phyloP scores from a whole-genome alignment of 495 filamentous ascomycete genomes.

The Aspergillus sclerotioniger region DNA sequence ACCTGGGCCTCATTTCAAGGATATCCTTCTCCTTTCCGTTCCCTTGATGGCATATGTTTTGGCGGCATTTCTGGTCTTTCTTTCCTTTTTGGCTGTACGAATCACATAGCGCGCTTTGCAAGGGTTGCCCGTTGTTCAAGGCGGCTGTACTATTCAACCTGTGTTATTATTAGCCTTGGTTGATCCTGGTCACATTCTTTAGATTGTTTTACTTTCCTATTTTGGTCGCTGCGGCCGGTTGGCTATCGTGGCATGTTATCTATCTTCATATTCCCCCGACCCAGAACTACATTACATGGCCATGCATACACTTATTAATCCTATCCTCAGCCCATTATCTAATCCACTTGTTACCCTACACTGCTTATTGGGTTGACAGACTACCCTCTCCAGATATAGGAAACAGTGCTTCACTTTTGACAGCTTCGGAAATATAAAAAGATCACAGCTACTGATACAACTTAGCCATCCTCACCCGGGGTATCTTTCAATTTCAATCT shows the following conservation, averaged over 20 bases:
- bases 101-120: not conserved
- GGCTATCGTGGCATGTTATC: not conserved
- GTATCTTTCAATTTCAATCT: no score
- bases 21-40: not conserved
- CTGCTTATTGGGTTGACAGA: no score
- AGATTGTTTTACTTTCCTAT: slow-evolving; percentile 15
- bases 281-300: not conserved
- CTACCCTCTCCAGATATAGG: no score
- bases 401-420: no score
- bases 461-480: not conserved
- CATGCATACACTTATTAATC: not conserved
- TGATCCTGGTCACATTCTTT: slow-evolving; percentile 9
- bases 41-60: not conserved
- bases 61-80: slow-evolving; percentile 8
- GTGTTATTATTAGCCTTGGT: not conserved
- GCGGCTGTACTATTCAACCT: not conserved
- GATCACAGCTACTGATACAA: no score
- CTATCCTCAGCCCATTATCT: no score
- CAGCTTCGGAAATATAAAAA: no score
- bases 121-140: not conserved
- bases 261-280: slow-evolving; percentile 1
- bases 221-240: slow-evolving; percentile 10
- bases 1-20: not conserved
- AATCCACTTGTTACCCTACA: no score
- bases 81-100: slow-evolving; percentile 1